These are phyloP conservation scores for Mucor saturninus DNA, from an alignment of 371 early-diverging fungal genomes.

Conservation along the genomic window DNA sequence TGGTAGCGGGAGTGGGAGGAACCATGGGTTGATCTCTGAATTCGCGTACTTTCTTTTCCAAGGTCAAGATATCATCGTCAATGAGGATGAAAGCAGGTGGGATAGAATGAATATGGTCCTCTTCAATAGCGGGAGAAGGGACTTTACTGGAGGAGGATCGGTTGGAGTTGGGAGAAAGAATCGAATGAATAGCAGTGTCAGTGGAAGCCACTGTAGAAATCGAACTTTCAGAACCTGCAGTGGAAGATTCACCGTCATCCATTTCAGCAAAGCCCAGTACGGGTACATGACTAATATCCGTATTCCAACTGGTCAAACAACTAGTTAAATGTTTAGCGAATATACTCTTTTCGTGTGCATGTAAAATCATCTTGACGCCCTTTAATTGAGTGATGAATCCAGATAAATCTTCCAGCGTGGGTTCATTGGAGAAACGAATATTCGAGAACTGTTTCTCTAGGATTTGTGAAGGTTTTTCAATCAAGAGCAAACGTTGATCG, in stretches of 20 bases:
- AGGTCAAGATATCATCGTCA: slow-evolving; percentile 56
- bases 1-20: slow-evolving; percentile 21
- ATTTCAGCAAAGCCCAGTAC: slow-evolving; percentile 13
- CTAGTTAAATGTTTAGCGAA: slow-evolving; percentile 59
- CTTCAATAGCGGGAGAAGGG: slow-evolving; percentile 50
- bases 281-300: slow-evolving; percentile 50
- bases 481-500: slow-evolving; percentile 21
- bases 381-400: slow-evolving; percentile 46
- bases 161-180: slow-evolving; percentile 16
- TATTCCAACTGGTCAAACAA: slow-evolving; percentile 57
- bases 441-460: slow-evolving; percentile 29
- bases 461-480: slow-evolving; percentile 33
- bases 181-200: not conserved
- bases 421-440: slow-evolving; percentile 52
- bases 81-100: slow-evolving; percentile 59
- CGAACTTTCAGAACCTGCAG: slow-evolving; percentile 19
- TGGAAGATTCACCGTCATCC: slow-evolving; percentile 14
- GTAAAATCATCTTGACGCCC: slow-evolving; percentile 48
- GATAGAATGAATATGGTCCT: slow-evolving; percentile 40
- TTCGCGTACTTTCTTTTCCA: slow-evolving; percentile 51
- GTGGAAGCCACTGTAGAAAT: not conserved
- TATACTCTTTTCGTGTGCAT: slow-evolving; percentile 53
- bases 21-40: slow-evolving; percentile 39
- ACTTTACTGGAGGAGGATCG: slow-evolving; percentile 16
- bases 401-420: slow-evolving; percentile 52